These are phyloP conservation scores for Veloboletus limbatus DNA, from an alignment of 1,284 basidiomycete genomes.

Conservation along the genomic window DNA sequence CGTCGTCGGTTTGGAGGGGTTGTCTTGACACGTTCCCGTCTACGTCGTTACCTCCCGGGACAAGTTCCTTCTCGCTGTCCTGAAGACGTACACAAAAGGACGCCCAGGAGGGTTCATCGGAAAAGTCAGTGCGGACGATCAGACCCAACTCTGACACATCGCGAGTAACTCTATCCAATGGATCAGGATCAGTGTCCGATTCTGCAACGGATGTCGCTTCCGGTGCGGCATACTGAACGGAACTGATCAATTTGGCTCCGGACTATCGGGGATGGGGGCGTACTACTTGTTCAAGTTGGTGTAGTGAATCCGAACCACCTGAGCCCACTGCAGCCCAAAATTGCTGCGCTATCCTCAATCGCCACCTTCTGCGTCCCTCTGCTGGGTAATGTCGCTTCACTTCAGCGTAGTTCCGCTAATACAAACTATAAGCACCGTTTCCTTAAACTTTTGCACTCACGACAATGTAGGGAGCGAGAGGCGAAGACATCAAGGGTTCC, in stretches of 20 bases:
- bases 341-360: conserved; percentile 37
- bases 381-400: conserved; percentile 35
- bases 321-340: conserved; percentile 37
- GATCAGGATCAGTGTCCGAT: conserved; percentile 46
- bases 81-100: conserved; percentile 49
- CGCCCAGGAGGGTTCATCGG: conserved; percentile 62
- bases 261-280: neutral
- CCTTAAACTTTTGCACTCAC: conserved; percentile 14
- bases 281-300: neutral
- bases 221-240: conserved; percentile 14
- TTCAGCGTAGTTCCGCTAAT: conserved; percentile 37
- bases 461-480: conserved; percentile 15
- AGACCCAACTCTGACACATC: conserved; percentile 46
- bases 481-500: conserved; percentile 27
- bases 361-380: conserved; percentile 42
- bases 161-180: conserved; percentile 37
- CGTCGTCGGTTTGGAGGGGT: neutral
- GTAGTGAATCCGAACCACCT: conserved; percentile 19
- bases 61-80: conserved; percentile 50
- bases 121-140: conserved; percentile 66
- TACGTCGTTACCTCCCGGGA: conserved; percentile 22
- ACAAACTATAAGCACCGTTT: conserved; percentile 7
- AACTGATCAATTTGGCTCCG: conserved; percentile 2
- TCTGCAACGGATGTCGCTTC: conserved; percentile 34
- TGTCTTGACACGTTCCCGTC: conserved; percentile 21